These are phyloP conservation scores for Dionaea muscipula DNA, from an alignment of 179 eudicot species.

Conservation along the genomic window DNA sequence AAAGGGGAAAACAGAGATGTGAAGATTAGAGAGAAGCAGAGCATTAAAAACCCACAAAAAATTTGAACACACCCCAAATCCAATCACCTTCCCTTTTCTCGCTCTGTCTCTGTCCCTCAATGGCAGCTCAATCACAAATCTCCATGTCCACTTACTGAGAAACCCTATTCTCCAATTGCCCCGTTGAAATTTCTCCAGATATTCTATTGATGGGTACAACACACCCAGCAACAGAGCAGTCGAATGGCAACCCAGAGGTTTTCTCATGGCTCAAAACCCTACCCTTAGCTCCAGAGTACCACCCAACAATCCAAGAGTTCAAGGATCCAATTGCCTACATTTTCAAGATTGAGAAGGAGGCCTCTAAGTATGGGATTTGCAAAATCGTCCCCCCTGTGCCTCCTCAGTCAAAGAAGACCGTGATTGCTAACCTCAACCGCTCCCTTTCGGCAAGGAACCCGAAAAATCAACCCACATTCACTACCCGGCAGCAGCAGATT, in stretches of 20 bases:
- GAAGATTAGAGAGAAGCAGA: too few relatives aligned
- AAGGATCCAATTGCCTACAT: constrained; percentile 92
- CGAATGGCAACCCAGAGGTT: constrained; percentile 49
- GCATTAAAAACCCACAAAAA: too few relatives aligned
- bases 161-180: too few relatives aligned
- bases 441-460: constrained; percentile 36
- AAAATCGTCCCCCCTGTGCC: constrained; percentile 84
- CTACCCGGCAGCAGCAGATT: constrained; percentile 81
- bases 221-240: too few relatives aligned
- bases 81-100: too few relatives aligned
- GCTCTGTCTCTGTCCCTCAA: too few relatives aligned
- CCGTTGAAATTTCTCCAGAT: too few relatives aligned
- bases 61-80: too few relatives aligned
- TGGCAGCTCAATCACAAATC: too few relatives aligned
- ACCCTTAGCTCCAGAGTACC: constrained; percentile 83
- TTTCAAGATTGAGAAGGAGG: constrained; percentile 82
- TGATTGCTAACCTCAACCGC: constrained; percentile 43
- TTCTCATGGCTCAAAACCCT: constrained; percentile 77
- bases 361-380: constrained; percentile 77
- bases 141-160: too few relatives aligned
- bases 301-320: constrained; percentile 80
- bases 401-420: constrained; percentile 38
- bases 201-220: too few relatives aligned
- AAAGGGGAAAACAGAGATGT: too few relatives aligned
- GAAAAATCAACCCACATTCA: constrained; percentile 45